Evolutionary conservation across 2,329 filamentous ascomycete species (phyloP).

Genomic region (Claviceps fusiformis): DNA sequence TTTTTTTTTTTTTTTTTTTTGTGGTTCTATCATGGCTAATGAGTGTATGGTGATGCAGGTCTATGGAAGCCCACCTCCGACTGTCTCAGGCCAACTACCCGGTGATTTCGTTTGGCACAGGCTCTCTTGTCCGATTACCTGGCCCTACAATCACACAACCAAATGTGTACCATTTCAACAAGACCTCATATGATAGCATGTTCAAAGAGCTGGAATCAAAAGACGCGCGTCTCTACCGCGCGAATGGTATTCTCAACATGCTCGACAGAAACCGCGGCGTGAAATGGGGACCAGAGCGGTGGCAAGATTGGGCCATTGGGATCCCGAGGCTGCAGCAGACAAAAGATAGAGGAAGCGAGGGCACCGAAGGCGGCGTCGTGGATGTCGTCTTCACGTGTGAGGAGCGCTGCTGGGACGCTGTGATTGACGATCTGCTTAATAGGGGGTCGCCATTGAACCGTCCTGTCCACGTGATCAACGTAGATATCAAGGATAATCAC

Average conservation of each 20-base stretch:
- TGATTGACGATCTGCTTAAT: slow-evolving; percentile 82
- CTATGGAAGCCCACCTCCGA: slow-evolving; percentile 94
- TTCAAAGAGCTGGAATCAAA: slow-evolving; percentile 81
- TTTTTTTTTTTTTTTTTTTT: background rate
- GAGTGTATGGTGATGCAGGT: slow-evolving; percentile 10
- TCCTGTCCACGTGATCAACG: slow-evolving; percentile 94
- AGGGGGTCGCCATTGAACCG: slow-evolving; percentile 78
- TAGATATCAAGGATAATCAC: slow-evolving; percentile 97
- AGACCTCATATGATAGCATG: slow-evolving; percentile 88
- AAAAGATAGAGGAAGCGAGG: slow-evolving; percentile 61
- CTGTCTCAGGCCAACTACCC: slow-evolving; percentile 78
- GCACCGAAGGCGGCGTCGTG: slow-evolving; percentile 78
- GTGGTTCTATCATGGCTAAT: background rate
- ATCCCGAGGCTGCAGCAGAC: slow-evolving; percentile 66
- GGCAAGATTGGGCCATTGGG: slow-evolving; percentile 93
- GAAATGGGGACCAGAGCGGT: slow-evolving; percentile 92
- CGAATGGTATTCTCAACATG: slow-evolving; percentile 93
- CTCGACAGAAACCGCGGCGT: slow-evolving; percentile 79
- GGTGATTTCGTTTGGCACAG: slow-evolving; percentile 96
- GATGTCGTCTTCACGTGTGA: slow-evolving; percentile 96
- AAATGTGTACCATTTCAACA: slow-evolving; percentile 97
- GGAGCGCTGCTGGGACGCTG: slow-evolving; percentile 95
- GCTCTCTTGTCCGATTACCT: slow-evolving; percentile 82
- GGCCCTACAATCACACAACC: slow-evolving; percentile 85
- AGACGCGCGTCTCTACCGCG: slow-evolving; percentile 73